Evolutionary conservation across 345 rosid species (phyloP).

Genomic region (Bruguiera parviflora): DNA sequence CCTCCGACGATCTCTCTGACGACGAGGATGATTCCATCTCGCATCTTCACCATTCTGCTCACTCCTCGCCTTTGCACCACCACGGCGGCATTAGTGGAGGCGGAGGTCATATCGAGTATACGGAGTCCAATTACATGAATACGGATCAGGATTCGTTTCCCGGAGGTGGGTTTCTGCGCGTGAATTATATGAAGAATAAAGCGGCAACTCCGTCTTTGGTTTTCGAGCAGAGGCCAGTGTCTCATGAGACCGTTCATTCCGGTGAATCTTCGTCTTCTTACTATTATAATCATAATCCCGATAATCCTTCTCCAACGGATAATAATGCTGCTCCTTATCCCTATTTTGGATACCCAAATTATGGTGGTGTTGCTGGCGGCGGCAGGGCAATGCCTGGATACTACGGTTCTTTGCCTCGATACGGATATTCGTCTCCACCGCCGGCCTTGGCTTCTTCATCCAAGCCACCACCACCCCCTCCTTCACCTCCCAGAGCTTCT

Average conservation of each 20-base stretch:
- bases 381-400: constrained; percentile 23
- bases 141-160: constrained; percentile 27
- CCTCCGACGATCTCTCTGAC: constrained; percentile 29
- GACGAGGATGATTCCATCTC: constrained; percentile 2
- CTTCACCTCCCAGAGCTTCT: constrained; percentile 63
- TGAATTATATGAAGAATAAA: constrained; percentile 80
- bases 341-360: constrained; percentile 32
- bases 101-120: constrained; percentile 18
- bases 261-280: constrained; percentile 57
- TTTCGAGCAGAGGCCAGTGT: constrained; percentile 59
- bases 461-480: constrained; percentile 78
- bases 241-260: constrained; percentile 45
- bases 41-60: constrained; percentile 38
- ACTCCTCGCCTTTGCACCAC: constrained; percentile 51
- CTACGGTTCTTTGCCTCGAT: constrained; percentile 32
- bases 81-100: constrained; percentile 13
- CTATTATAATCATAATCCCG: constrained; percentile 10
- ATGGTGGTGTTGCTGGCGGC: constrained; percentile 16
- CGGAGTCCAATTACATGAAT: constrained; percentile 17
- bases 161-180: constrained; percentile 44
- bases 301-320: constrained; percentile 7
- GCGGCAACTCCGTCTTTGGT: constrained; percentile 49
- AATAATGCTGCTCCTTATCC: constrained; percentile 27
- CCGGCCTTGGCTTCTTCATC: constrained; percentile 37
- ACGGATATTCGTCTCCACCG: constrained; percentile 33